Base-by-base conservation (phyloP, 345 rosid species). In the Populus euphratica region DNA sequence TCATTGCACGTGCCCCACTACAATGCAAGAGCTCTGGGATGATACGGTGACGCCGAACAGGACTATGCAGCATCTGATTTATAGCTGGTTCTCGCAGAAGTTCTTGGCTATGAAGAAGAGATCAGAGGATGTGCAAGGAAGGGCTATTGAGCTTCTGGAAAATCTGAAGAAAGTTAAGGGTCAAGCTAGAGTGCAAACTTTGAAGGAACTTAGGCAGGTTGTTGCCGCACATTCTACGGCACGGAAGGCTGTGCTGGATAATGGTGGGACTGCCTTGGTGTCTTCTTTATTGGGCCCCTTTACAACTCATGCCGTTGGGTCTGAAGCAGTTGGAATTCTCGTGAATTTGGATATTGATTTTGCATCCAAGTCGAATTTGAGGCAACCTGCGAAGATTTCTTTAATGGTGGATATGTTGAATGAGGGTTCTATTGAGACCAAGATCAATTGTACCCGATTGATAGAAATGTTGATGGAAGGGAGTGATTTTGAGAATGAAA, bases 11-110 rank as follows among this genome's bases (percentile, higher is more conserved):
- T 91, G 96, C 72, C 96, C 96, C 41, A 91, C 96, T 2, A 91
- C 96, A 67, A 91, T 91, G 96, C 96, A 91, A 77, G 96, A 91
- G 88, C 91, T 90, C 14, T 91, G 96, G 96, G 96, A 90, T 67
- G 88, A 86, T 75, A 81, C 90, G 13, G 65, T 91, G 6, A 91
- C 93, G 10, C 91, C 96, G 3, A 91, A 91, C 75, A 87, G 71
- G 68, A 91, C 96, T 18, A 88, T 91, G 50, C 81, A 88, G 69
- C 93, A 91, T 59, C 87, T 91, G 75, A 91, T 90, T 76, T 78
- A 82, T 66, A 87, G 89, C 79, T 91, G 96, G 93, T 91, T 90
- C 73, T 85, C 90, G 23, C 93, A 88, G 70, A 91, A 90, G 76
- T 90, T 88, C 81, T 79, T 88, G 49, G 80, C 83, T 5, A 85